Base-by-base conservation (phyloP, 1,284 basidiomycete genomes). In the Heliocybe sulcata region DNA sequence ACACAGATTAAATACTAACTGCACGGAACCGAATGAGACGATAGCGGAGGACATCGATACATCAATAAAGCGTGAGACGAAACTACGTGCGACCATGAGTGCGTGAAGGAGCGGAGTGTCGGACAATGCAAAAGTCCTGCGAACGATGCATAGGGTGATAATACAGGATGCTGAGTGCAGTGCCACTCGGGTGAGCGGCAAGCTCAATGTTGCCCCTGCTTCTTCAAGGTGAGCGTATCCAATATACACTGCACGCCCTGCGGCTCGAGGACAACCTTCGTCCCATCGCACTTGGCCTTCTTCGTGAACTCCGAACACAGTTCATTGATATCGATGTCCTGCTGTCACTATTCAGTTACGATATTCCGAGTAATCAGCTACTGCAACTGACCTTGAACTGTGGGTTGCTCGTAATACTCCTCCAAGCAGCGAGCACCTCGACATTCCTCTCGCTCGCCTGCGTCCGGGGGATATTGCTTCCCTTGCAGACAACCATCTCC, bases 281-380 rank as follows among this genome's bases (percentile, higher is more conserved):
- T 82, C 29, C 90, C 89, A 59, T 91, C 88, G 64, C 89, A 92
- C 52, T 81, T 77, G 50, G 90, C 89, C 71, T 92, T 91, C 63
- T 70, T 77, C 45, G 87, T 80, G 64, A 92, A 90, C 67, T 90
- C 86, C 9, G 79, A 65, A 64, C 89, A 92, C 19, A 92, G 72
- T 52, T 85, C 76, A 60, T 86, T 87, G 58, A 92, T 82, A 62
- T 91, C 89, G 38, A 80, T 73, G 60, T 89, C 85, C 85, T 90
- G 60, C 29, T 56, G 29, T 19, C 25, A 33, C 56, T 35, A 54
- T 54, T 49, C 49, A 55, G n/a, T n/a, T n/a, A n/a, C n/a, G n/a
- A n/a, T n/a, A n/a, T n/a, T n/a, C n/a, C n/a, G n/a, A n/a, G n/a
- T 35, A 10, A 27, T 51, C 51, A 59, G 54, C 29, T 55, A 49